phyloP scores from a whole-genome alignment of 2,329 filamentous ascomycete genomes.

The Xylaria hypoxylon region DNA sequence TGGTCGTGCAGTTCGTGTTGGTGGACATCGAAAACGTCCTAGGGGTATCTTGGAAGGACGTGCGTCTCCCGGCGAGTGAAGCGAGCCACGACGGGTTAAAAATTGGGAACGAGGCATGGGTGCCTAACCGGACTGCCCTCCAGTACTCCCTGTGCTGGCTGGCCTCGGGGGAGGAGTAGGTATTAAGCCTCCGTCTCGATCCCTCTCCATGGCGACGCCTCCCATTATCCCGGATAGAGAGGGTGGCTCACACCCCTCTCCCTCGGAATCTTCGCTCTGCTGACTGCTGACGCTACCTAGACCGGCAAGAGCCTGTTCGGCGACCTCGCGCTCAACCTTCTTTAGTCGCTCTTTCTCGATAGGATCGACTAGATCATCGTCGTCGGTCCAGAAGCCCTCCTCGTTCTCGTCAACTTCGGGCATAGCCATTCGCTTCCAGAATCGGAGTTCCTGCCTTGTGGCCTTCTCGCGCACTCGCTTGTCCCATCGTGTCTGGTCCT shows the following conservation, averaged over 20 bases:
- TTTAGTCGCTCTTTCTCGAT: constrained; percentile 68
- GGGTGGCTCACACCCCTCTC: constrained; percentile 46
- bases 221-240: constrained; percentile 51
- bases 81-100: not conserved
- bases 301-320: constrained; percentile 54
- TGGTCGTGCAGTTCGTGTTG: not conserved
- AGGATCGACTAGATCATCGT: constrained; percentile 72
- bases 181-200: constrained; percentile 46
- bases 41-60: constrained; percentile 9
- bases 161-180: constrained; percentile 56
- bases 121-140: constrained; percentile 45
- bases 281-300: constrained; percentile 50
- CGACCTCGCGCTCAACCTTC: constrained; percentile 62
- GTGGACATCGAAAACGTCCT: constrained; percentile 8
- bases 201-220: constrained; percentile 59
- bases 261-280: constrained; percentile 52
- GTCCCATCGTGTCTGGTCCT: constrained; percentile 66
- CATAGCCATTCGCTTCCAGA: constrained; percentile 76
- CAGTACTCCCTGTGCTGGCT: constrained; percentile 56
- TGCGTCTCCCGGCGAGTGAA: not conserved
- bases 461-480: constrained; percentile 64
- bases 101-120: not conserved
- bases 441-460: constrained; percentile 68
- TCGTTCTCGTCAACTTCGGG: constrained; percentile 70
- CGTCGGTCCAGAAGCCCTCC: constrained; percentile 69